A percentile compares a stretch with the other conserved stretches of the same genome.
Conservation (phyloP, 495 filamentous ascomycete genomes). For the Tuber brumale region DNA sequence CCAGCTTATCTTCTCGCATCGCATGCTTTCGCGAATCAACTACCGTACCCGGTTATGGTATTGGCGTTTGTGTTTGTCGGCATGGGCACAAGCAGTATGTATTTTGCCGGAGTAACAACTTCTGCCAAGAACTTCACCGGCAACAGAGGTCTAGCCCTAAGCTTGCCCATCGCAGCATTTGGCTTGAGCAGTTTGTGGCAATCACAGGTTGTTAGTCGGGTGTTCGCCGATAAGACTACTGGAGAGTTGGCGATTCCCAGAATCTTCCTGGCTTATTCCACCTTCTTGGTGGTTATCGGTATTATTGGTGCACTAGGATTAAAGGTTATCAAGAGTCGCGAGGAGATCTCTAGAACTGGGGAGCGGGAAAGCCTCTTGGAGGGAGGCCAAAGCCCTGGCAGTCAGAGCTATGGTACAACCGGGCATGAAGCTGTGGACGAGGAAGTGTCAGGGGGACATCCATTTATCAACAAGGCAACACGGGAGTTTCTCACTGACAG, state of each 20-base stretch:
- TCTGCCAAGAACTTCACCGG: conserved; percentile 94
- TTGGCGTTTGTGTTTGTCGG: conserved; percentile 75
- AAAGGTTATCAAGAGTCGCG: conserved; percentile 53
- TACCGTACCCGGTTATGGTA: conserved; percentile 78
- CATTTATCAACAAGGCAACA: conserved; percentile 81
- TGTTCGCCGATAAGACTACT: conserved; percentile 58
- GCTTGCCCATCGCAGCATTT: conserved; percentile 85
- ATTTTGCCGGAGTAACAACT: conserved; percentile 79
- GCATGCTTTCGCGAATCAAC: conserved; percentile 64
- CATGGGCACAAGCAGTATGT: conserved; percentile 77
- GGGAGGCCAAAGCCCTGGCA: conserved; percentile 9
- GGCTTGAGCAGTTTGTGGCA: conserved; percentile 93
- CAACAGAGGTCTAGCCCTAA: conserved; percentile 77
- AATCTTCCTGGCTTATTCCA: conserved; percentile 76
- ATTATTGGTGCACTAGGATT: conserved; percentile 67
- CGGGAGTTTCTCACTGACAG: conserved; percentile 71
- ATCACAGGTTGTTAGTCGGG: conserved; percentile 75
- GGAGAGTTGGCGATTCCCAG: conserved; percentile 81
- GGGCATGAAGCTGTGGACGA: conserved; percentile 26
- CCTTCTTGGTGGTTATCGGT: conserved; percentile 62
- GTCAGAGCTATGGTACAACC: conserved; percentile 18
- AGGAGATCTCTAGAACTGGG: conserved; percentile 46
- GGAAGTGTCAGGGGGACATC: conserved; percentile 49
- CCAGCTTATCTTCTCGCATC: conserved; percentile 78
- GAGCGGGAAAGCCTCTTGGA: conserved; percentile 45